These are phyloP conservation scores for Boletellus sp. DNA, from an alignment of 768 basidiomycete genomes.

Conservation along the genomic window DNA sequence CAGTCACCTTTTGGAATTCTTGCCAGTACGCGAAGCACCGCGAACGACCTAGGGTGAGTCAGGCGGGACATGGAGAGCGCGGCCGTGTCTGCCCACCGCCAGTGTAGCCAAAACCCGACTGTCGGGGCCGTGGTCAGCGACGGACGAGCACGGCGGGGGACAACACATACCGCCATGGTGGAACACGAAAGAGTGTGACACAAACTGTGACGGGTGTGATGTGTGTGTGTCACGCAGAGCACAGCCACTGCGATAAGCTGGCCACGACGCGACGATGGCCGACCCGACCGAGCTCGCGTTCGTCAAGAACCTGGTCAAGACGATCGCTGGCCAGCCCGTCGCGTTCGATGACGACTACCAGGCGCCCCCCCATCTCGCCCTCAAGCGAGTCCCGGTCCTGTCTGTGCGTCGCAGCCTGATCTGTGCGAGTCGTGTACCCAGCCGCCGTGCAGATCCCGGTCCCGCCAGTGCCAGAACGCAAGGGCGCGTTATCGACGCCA, in stretches of 20 bases:
- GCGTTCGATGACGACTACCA: slow-evolving; percentile 73
- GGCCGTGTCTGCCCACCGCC: slow-evolving; percentile 44
- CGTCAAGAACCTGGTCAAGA: slow-evolving; percentile 60
- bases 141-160: neutral
- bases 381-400: slow-evolving; percentile 68
- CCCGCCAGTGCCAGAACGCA: slow-evolving; percentile 57
- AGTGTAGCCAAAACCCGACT: slow-evolving; percentile 67
- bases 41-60: slow-evolving; percentile 55
- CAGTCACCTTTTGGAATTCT: slow-evolving; percentile 68
- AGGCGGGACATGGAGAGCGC: neutral
- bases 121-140: slow-evolving; percentile 12
- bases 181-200: slow-evolving; percentile 18
- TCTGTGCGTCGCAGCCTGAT: slow-evolving; percentile 43
- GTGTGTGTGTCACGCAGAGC: slow-evolving; percentile 11
- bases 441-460: slow-evolving; percentile 47
- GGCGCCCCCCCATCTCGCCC: slow-evolving; percentile 59
- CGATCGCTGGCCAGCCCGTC: slow-evolving; percentile 63
- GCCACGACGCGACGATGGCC: slow-evolving; percentile 35
- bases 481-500: slow-evolving; percentile 30
- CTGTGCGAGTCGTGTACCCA: slow-evolving; percentile 2
- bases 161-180: slow-evolving; percentile 39
- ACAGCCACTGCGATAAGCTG: slow-evolving; percentile 20
- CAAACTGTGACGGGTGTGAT: slow-evolving; percentile 18
- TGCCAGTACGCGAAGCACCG: slow-evolving; percentile 93
- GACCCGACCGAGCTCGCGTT: slow-evolving; percentile 61